Evolutionary conservation across 2,329 filamentous ascomycete genomes (phyloP).

Genomic region (Cercospora zeina): DNA sequence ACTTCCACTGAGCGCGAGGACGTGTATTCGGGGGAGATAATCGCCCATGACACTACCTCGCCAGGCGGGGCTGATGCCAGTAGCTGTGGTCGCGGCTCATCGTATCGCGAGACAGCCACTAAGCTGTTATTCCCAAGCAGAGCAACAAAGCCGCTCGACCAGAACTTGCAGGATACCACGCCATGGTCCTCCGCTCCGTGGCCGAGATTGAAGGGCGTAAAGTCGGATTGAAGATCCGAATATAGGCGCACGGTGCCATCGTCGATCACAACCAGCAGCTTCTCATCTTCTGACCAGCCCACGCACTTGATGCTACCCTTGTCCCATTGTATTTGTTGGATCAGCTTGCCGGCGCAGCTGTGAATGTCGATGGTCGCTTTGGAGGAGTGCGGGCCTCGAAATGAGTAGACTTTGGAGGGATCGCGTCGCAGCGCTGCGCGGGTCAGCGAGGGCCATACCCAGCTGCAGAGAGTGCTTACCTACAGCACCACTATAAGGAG

Average conservation of each 20-base stretch:
- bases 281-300: conserved; percentile 96
- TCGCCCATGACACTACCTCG: conserved; percentile 80
- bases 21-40: conserved; percentile 84
- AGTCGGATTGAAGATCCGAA: conserved; percentile 88
- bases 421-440: conserved; percentile 81
- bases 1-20: conserved; percentile 92
- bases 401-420: conserved; percentile 78
- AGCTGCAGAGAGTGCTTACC: conserved; percentile 56
- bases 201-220: conserved; percentile 89
- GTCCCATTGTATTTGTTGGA: conserved; percentile 70
- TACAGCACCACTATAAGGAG: conserved; percentile 89
- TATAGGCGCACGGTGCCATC: conserved; percentile 91
- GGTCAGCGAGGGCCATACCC: conserved; percentile 29
- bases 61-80: conserved; percentile 76
- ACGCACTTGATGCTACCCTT: conserved; percentile 82
- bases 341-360: conserved; percentile 84
- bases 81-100: conserved; percentile 83
- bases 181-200: conserved; percentile 84
- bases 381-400: conserved; percentile 67
- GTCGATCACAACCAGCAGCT: conserved; percentile 79
- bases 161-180: conserved; percentile 88
- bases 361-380: conserved; percentile 93
- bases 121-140: conserved; percentile 85
- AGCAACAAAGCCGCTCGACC: conserved; percentile 87
- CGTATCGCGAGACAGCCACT: conserved; percentile 82